Base-by-base conservation (phyloP, 768 basidiomycete genomes). In the Stropharia rugosoannulata region DNA sequence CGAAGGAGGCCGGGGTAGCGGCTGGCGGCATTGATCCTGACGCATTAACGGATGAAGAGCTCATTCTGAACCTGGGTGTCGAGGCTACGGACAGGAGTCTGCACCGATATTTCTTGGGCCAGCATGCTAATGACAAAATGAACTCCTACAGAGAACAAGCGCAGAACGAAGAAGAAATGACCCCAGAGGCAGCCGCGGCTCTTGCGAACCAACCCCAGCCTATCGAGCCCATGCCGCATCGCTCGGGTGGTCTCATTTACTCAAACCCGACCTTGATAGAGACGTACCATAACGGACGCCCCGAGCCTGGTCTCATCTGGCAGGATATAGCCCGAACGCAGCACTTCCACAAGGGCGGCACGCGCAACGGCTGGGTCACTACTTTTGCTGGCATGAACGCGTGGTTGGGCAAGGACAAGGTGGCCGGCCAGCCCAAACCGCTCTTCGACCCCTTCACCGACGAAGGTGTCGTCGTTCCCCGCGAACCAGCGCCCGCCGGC, bases 151-250 rank as follows among this genome's bases (percentile, higher is more conserved):
- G 54, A 35, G 22, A 44, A 12, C 54, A 56, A 12, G 48, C 50
- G 5, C 37, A 64, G 29, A 59, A 52, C 22, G 40, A 46, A 35
- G 53, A 64, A 32, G 60, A 13, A 37, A 40, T 44, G 12, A 39
- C 43, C 18, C 10, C 49, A 13, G 38, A 19, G 27, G 44, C 39
- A 8, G 57, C 60, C 8, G 40, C 54, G 11, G 52, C 46, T 10
- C 42, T 45, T n/a, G 59, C 61, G 25, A 66, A 66, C 48, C 48
- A 46, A 19, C 61, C 65, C 4, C 62, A 64, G 41, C 63, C 62
- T 5, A 85, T 93, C 58, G 82, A 84, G 57, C 85, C 80, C 41
- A 75, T 81, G 53, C 89, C 89, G 0, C 91, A 93, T 60, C 76
- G 71, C 25, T 75, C 70, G 37, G 89, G 77, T 38, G 91, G 81